Evolutionary conservation across 108 stramenopile genomes (phyloP), one percentile per base, ranked within the genome.

Genomic region (Cyclostephanos tholiformis): DNA sequence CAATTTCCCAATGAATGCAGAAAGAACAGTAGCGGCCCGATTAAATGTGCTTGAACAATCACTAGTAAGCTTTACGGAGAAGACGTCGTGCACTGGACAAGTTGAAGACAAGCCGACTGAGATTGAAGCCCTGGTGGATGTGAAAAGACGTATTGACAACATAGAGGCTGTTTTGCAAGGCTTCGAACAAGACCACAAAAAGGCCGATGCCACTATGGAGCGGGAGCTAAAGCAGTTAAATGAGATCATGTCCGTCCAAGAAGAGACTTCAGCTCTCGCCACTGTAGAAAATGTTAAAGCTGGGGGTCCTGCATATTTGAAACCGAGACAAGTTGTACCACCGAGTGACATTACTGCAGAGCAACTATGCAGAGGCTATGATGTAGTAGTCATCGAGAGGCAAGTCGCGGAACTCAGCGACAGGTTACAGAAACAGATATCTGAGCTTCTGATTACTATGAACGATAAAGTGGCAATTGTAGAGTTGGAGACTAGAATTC

Each of bases 131-230:
- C 43, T 48, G 26, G 23, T 44, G 32, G 55, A 43, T 2, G 46
- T 74, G 46, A 22, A 55, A 30, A 57, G 19, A 22, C 2, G 73
- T 29, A 63, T 74, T 41, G 16, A 7, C 19, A n/a, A 29, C 22
- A 35, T 75, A 0, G 74, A 75, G n/a, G 25, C 56, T 13, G 49
- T 75, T 61, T 75, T 75, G 38, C 20, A 46, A 61, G 74, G 74
- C 9, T 75, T 75, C 51, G 49, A 62, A 48, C 22, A 44, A 20
- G 63, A 43, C 36, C 41, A 64, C 22, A 64, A 36, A 12, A 36
- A 20, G 19, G 23, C 19, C 4, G 4, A 12, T 41, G 41, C 41
- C 9, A 41, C 41, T 41, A 12, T 41, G 41, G 41, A 41, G 41
- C 11, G 12, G 41, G 41, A 62, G 35, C 23, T 38, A 46, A 6